phyloP scores from a whole-genome alignment of 495 filamentous ascomycete genomes.

The Penicillium chermesinum region DNA sequence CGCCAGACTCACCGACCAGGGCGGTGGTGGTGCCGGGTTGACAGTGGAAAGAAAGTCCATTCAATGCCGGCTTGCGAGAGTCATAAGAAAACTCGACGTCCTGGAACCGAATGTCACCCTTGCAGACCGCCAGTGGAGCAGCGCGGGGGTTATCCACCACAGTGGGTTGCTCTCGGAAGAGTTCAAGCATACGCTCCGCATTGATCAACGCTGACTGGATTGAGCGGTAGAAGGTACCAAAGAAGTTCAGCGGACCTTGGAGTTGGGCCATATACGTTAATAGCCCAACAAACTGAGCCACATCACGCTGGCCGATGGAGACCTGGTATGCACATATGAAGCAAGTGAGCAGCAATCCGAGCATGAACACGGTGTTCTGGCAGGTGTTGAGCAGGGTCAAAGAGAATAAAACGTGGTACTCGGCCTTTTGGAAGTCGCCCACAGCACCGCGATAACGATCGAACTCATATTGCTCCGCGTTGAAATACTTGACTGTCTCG shows the following conservation, averaged over 20 bases:
- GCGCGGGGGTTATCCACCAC: constrained; percentile 66
- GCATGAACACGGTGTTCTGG: constrained; percentile 90
- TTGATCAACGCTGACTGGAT: constrained; percentile 97
- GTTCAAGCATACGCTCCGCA: constrained; percentile 86
- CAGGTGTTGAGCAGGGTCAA: constrained; percentile 90
- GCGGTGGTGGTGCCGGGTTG: constrained; percentile 89
- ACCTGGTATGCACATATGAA: constrained; percentile 90
- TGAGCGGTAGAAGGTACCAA: constrained; percentile 94
- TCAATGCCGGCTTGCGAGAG: constrained; percentile 75
- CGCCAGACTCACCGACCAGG: constrained; percentile 91
- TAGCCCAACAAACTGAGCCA: constrained; percentile 75
- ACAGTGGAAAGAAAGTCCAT: constrained; percentile 75
- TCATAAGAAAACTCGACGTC: constrained; percentile 92
- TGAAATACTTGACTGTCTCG: constrained; percentile 99
- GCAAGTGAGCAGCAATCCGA: constrained; percentile 76
- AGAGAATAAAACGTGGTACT: constrained; percentile 82
- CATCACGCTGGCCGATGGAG: constrained; percentile 59
- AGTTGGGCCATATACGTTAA: constrained; percentile 90
- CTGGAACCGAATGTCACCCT: constrained; percentile 77
- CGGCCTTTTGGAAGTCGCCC: constrained; percentile 72
- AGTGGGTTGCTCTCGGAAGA: constrained; percentile 92
- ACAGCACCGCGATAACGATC: constrained; percentile 77
- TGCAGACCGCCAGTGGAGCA: constrained; percentile 54
- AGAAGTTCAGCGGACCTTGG: constrained; percentile 91
- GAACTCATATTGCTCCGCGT: constrained; percentile 92